These are phyloP conservation scores for Cryptosporidium bovis DNA, from an alignment of 169 alveolate genomes.

Conservation along the genomic window DNA sequence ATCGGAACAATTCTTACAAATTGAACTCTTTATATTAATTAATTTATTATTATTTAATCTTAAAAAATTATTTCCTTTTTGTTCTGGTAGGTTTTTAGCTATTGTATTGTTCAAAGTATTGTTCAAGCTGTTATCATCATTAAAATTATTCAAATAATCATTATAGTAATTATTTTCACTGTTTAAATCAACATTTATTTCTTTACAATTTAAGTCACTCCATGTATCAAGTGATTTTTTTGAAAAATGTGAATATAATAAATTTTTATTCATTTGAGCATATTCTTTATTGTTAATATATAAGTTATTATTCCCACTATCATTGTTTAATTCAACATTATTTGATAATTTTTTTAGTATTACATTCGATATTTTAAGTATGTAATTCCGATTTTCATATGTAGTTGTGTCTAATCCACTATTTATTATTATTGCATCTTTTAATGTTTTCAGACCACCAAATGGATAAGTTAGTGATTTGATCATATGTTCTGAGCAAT, in stretches of 20 bases:
- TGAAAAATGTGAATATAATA: slow-evolving; percentile 18
- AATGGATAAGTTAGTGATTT: slow-evolving; percentile 45
- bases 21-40: slow-evolving; percentile 20
- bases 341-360: not conserved
- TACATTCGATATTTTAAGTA: not conserved
- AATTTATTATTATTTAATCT: slow-evolving; percentile 8
- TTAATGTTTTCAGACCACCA: slow-evolving; percentile 45
- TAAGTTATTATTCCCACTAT: not conserved
- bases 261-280: not conserved
- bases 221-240: slow-evolving; percentile 16
- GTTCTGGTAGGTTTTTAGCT: slow-evolving; percentile 35
- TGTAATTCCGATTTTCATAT: not conserved
- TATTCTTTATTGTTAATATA: not conserved
- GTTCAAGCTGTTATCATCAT: not conserved
- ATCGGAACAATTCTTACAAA: slow-evolving; percentile 27
- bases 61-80: slow-evolving; percentile 41
- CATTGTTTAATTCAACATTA: not conserved
- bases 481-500: slow-evolving; percentile 25
- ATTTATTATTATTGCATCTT: not conserved
- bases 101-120: not conserved
- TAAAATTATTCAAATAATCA: not conserved
- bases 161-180: not conserved
- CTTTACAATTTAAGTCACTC: slow-evolving; percentile 30
- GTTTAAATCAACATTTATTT: slow-evolving; percentile 27
- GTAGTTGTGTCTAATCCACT: not conserved